Conservation (phyloP, 805 yeast species). For the Candida ipomoeae region DNA sequence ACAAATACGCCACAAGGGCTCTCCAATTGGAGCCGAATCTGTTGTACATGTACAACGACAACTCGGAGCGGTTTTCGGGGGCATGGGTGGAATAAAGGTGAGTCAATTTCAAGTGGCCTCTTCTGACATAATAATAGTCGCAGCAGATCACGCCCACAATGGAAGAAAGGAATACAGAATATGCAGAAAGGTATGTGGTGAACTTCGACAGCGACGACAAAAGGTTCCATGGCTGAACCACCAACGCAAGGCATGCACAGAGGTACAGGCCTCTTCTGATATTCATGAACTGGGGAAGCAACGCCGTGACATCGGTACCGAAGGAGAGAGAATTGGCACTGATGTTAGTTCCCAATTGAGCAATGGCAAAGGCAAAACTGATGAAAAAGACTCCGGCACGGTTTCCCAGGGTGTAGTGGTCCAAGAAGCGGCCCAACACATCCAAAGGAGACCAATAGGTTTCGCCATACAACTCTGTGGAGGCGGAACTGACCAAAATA, state of each 20-base stretch:
- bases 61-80: constrained; percentile 27
- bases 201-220: constrained; percentile 61
- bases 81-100: constrained; percentile 56
- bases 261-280: constrained; percentile 79
- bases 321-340: constrained; percentile 69
- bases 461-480: constrained; percentile 60
- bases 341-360: constrained; percentile 75
- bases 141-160: constrained; percentile 73
- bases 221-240: constrained; percentile 82
- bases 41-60: constrained; percentile 55
- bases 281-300: constrained; percentile 58
- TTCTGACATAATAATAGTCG: constrained; percentile 63
- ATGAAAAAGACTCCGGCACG: constrained; percentile 80
- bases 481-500: constrained; percentile 77
- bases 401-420: constrained; percentile 48
- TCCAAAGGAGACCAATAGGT: constrained; percentile 84
- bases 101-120: constrained; percentile 60
- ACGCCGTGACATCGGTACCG: constrained; percentile 68
- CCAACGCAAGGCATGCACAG: constrained; percentile 67
- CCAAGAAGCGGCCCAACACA: constrained; percentile 60
- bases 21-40: constrained; percentile 74
- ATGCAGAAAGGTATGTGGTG: constrained; percentile 76
- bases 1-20: constrained; percentile 73
- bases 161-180: constrained; percentile 76
- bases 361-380: constrained; percentile 64